Base-by-base conservation (phyloP, 140 eudicot species). In the Senecio squalidus region DNA sequence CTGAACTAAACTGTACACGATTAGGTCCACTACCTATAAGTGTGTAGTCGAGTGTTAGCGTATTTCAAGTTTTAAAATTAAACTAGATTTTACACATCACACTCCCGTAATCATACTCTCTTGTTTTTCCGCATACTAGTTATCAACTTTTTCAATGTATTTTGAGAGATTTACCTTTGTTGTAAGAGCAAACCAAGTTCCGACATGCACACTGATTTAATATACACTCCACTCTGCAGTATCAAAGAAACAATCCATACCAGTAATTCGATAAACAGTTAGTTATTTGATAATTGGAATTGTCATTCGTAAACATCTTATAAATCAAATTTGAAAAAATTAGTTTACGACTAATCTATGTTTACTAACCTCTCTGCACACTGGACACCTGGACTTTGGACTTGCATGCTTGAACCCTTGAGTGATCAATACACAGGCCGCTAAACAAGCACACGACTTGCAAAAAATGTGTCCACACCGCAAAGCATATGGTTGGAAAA, bases 381-480 rank as follows among this genome's bases (percentile, higher is more conserved):
- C 78, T 9, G 86, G 86, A 56, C 91, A 83, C 43, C 67, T 79
- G 48, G 76, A 52, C 6, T 56, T 54, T 4, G 66, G 34, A 41
- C 49, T 62, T 51, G 83, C 83, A 69, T 63, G 55, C 67, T 72
- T 75, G 5, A 66, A 65, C 29, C 86, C 86, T 65, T 83, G 58
- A 46, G 73, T 69, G 29, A 79, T 72, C 66, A 79, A 60, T 8
- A 79, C 83, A 38, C 62, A 54, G 55, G 83, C 76, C 11, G 91
- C 91, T 22, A 77, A 67, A 66, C 91, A 83, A 34, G 74, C 78
- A 73, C 91, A 83, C 2, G 71, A 57, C 74, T 83, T 78, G 72
- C 91, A 83, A 64, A 78, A 83, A 9, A 79, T 69, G 40, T 83
- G 91, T 39, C 85, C 91, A 29, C 85, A 79, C 1, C 83, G 56